phyloP scores from a whole-genome alignment of 208 protist genomes.

The Crithidia thermophila region DNA sequence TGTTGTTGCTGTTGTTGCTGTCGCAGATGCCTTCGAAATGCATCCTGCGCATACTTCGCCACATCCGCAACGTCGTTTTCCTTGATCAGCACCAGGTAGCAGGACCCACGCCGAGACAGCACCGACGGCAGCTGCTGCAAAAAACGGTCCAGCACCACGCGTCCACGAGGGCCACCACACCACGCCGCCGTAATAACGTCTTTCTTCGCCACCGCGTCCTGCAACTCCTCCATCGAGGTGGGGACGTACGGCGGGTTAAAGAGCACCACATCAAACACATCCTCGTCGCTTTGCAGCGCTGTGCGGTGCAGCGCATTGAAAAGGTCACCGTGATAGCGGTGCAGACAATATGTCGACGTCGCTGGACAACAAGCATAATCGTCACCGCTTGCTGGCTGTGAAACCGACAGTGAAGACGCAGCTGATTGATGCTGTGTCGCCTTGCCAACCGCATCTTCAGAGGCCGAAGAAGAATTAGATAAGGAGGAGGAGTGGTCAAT shows the following conservation, averaged over 20 bases:
- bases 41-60: slow-evolving; percentile 29
- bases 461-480: too few relatives aligned
- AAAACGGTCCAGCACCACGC: slow-evolving; percentile 87
- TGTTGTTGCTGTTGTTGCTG: too few relatives aligned
- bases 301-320: slow-evolving; percentile 11
- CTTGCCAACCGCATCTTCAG: neutral
- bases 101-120: slow-evolving; percentile 44
- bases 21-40: slow-evolving; percentile 46
- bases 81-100: slow-evolving; percentile 80
- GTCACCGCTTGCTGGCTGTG: too few relatives aligned
- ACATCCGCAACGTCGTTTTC: slow-evolving; percentile 84
- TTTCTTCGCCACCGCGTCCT: slow-evolving; percentile 45
- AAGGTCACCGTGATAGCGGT: slow-evolving; percentile 32
- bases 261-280: slow-evolving; percentile 72
- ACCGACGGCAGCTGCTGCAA: slow-evolving; percentile 51
- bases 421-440: too few relatives aligned
- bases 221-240: slow-evolving; percentile 77
- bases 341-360: slow-evolving; percentile 19
- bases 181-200: slow-evolving; percentile 84
- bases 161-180: slow-evolving; percentile 82
- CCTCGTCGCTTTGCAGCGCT: neutral
- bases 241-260: slow-evolving; percentile 93
- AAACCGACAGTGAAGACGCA: neutral
- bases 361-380: neutral
- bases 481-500: too few relatives aligned